Conservation (phyloP, 192 early-diverging fungal genomes). For the Linderina pennispora region DNA sequence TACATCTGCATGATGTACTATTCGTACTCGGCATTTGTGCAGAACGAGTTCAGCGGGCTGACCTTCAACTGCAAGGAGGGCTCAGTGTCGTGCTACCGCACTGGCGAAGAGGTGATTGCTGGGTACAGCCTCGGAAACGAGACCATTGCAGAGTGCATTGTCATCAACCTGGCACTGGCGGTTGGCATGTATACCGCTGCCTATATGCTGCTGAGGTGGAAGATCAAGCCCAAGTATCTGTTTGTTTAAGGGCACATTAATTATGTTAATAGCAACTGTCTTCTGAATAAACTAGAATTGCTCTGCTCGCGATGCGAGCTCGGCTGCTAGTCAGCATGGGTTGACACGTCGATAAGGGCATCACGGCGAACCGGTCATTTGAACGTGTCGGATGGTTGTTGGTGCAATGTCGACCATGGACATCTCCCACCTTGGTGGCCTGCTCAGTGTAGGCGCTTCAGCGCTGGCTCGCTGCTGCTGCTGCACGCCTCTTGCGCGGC, state of each 20-base stretch:
- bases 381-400: no score
- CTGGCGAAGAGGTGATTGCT: not conserved
- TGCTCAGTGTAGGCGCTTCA: no score
- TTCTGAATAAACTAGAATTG: no score
- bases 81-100: not conserved
- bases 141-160: not conserved
- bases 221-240: not conserved
- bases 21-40: not conserved
- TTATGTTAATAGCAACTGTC: no score
- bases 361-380: no score
- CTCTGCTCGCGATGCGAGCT: no score
- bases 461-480: no score
- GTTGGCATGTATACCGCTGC: not conserved
- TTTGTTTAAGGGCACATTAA: not conserved
- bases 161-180: not conserved
- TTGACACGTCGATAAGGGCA: no score
- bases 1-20: slow-evolving; percentile 3
- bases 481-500: no score
- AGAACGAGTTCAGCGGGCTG: slow-evolving; percentile 8
- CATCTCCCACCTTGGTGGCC: no score
- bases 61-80: not conserved
- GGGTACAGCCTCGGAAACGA: not conserved
- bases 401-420: no score
- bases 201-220: not conserved
- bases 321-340: no score